These are phyloP conservation scores for Solanum okadae DNA, from an alignment of 257 asterid genomes.

Conservation along the genomic window DNA sequence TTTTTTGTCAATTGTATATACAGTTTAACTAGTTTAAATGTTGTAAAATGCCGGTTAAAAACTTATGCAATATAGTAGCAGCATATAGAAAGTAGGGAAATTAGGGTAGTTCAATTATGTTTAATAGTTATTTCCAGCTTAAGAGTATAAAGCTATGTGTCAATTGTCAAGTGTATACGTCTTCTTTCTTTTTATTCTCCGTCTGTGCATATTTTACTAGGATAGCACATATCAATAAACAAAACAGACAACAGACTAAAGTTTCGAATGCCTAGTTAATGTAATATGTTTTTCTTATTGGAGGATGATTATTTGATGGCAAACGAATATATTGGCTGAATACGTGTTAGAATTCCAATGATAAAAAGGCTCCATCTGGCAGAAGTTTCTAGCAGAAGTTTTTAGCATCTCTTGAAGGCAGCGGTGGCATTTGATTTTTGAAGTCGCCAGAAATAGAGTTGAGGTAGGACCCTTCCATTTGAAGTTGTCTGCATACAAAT, in stretches of 20 bases:
- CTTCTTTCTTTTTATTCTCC: not conserved
- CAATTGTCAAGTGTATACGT: not conserved
- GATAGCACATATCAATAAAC: not conserved
- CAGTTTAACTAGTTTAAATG: not conserved
- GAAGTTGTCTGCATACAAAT: constrained; percentile 3
- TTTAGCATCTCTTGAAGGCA: not conserved
- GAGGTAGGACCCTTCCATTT: not conserved
- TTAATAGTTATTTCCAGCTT: not conserved
- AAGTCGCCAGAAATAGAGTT: not conserved
- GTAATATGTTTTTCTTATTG: not conserved
- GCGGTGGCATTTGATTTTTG: not conserved
- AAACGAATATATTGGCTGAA: not conserved
- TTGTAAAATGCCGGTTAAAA: not conserved
- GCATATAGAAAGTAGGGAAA: not conserved
- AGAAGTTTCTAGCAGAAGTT: not conserved
- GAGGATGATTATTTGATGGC: not conserved
- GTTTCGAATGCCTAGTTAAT: not conserved
- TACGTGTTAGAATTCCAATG: not conserved
- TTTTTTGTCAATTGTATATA: not conserved
- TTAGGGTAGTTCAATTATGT: not conserved
- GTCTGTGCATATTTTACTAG: not conserved
- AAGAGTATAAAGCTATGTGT: not conserved
- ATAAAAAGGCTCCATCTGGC: not conserved
- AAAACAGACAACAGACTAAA: not conserved
- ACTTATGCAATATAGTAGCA: not conserved